Evolutionary conservation across 768 basidiomycete genomes (phyloP).

Genomic region (Hirschioporus abietinus): DNA sequence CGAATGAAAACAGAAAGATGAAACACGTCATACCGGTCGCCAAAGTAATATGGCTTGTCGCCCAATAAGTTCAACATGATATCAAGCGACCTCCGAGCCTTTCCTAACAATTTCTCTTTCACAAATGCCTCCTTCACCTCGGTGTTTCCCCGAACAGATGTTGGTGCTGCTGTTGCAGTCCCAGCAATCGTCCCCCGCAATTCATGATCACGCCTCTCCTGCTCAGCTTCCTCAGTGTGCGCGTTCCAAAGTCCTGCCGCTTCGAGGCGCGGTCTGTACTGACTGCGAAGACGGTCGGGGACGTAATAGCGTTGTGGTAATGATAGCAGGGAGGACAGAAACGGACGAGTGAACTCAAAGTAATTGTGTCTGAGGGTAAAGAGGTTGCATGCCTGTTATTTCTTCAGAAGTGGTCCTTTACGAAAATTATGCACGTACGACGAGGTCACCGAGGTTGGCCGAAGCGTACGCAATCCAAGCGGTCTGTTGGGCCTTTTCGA

Average conservation of each 20-base stretch:
- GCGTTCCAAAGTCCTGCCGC: conserved; percentile 58
- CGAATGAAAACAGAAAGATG: neutral
- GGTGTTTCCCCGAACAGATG: conserved; percentile 24
- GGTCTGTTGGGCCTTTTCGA: conserved; percentile 46
- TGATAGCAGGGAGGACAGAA: conserved; percentile 51
- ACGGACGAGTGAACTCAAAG: conserved; percentile 45
- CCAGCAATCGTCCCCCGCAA: neutral
- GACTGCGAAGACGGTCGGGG: conserved; percentile 53
- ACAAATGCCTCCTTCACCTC: conserved; percentile 52
- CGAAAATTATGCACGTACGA: conserved; percentile 41
- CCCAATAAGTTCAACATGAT: conserved; percentile 54
- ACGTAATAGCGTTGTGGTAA: conserved; percentile 74
- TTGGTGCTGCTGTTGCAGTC: neutral
- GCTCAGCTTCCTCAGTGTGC: conserved; percentile 37
- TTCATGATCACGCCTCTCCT: conserved; percentile 19
- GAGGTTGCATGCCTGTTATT: conserved; percentile 51
- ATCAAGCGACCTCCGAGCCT: conserved; percentile 50
- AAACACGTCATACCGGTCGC: conserved; percentile 34
- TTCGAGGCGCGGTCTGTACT: conserved; percentile 54
- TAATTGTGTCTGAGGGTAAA: conserved; percentile 65
- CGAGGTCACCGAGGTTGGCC: conserved; percentile 59
- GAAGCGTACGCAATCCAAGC: conserved; percentile 69
- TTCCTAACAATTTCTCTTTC: conserved; percentile 61
- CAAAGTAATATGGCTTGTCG: conserved; percentile 45
- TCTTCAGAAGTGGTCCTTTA: conserved; percentile 5